These are phyloP conservation scores for Dictyostelium capitatum DNA, from an alignment of 78 protist genomes.

Conservation along the genomic window DNA sequence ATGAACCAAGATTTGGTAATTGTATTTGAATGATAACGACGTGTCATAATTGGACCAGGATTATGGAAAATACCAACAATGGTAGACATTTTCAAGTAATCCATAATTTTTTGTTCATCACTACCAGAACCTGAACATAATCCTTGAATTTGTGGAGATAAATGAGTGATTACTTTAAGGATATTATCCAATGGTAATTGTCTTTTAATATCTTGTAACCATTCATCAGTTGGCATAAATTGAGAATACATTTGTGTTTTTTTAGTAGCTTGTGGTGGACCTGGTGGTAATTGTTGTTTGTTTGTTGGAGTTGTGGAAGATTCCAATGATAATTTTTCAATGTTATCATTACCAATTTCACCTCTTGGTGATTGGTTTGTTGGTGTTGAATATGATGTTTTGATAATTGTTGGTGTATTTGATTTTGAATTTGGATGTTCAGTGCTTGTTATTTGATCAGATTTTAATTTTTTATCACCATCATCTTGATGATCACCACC, in stretches of 20 bases:
- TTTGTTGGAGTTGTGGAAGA: not conserved
- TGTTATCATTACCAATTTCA: not conserved
- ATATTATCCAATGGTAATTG: constrained; percentile 75
- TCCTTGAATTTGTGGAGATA: constrained; percentile 79
- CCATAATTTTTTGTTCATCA: constrained; percentile 79
- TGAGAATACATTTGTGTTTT: constrained; percentile 31
- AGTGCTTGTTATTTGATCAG: not conserved
- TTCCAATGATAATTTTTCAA: not conserved
- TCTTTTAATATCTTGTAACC: constrained; percentile 75
- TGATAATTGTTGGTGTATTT: not conserved
- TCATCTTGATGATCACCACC: constrained; percentile 19
- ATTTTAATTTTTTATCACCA: not conserved
- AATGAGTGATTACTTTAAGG: constrained; percentile 50
- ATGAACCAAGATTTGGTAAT: constrained; percentile 75
- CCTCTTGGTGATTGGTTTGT: constrained; percentile 13
- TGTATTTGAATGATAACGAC: constrained; percentile 62
- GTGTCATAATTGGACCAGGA: constrained; percentile 81
- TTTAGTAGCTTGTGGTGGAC: not conserved
- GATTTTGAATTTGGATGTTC: constrained; percentile 26
- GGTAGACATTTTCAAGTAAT: constrained; percentile 78
- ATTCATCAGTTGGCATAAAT: constrained; percentile 76
- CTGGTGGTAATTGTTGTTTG: constrained; percentile 16
- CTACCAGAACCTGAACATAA: constrained; percentile 73
- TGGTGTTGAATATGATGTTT: constrained; percentile 25
- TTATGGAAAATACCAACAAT: constrained; percentile 90